Evolutionary conservation across 2,329 filamentous ascomycete genomes (phyloP).

Genomic region (Pestalotiopsis sp.): DNA sequence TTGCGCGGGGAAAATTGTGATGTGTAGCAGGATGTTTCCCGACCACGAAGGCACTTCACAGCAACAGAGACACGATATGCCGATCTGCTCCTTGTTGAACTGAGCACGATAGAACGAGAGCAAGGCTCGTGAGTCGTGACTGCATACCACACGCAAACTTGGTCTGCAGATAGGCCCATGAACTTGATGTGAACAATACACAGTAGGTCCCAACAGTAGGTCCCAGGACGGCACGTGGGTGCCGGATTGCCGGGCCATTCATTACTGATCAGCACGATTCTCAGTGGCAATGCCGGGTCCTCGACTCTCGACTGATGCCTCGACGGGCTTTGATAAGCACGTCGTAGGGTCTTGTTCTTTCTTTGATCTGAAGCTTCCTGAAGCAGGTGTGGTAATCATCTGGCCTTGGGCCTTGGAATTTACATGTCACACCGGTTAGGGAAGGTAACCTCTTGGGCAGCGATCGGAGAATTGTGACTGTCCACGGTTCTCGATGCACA

Average conservation of each 20-base stretch:
- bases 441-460: background rate
- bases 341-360: background rate
- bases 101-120: no score
- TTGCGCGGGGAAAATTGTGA: no score
- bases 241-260: background rate
- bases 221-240: slow-evolving; percentile 5
- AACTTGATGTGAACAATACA: background rate
- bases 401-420: background rate
- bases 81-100: no score
- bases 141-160: background rate
- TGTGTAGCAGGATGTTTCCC: no score
- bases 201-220: background rate
- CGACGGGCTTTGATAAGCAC: background rate
- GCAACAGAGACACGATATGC: no score
- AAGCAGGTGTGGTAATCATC: background rate
- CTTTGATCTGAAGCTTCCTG: background rate
- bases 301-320: background rate
- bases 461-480: background rate
- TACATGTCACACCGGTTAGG: background rate
- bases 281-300: background rate
- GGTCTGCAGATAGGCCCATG: background rate
- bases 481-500: background rate
- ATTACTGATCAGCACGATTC: background rate
- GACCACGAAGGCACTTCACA: no score
- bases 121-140: background rate